These are phyloP conservation scores for Pugionium cornutum DNA, from an alignment of 345 rosid genomes.

Conservation along the genomic window DNA sequence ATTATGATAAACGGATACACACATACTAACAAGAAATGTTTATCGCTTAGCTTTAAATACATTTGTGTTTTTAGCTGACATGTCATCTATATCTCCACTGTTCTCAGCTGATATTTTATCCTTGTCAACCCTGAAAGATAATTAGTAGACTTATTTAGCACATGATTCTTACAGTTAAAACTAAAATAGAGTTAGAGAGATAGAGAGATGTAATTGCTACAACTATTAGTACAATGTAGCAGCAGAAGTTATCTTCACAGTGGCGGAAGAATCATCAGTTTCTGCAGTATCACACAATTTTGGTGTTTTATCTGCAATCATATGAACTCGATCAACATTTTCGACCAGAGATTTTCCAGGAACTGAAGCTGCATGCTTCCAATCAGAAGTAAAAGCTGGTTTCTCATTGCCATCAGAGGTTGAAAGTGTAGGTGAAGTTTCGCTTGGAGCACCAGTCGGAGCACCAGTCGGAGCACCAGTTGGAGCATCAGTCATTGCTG, in stretches of 20 bases:
- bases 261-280: conserved; percentile 50
- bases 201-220: conserved; percentile 19
- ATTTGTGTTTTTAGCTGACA: conserved; percentile 16
- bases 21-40: conserved; percentile 22
- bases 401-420: conserved; percentile 41
- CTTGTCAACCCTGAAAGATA: conserved; percentile 31
- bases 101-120: conserved; percentile 24
- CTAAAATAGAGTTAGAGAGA: background rate
- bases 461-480: conserved; percentile 41
- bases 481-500: conserved; percentile 44
- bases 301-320: conserved; percentile 34
- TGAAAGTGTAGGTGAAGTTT: conserved; percentile 50
- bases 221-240: conserved; percentile 52
- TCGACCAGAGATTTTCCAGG: conserved; percentile 39
- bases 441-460: conserved; percentile 55
- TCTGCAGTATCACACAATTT: conserved; percentile 41
- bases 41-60: conserved; percentile 29
- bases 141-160: conserved; percentile 29
- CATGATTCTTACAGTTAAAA: conserved; percentile 20
- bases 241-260: conserved; percentile 36
- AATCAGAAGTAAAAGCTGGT: conserved; percentile 45
- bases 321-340: conserved; percentile 47
- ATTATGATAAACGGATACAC: conserved; percentile 22
- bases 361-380: conserved; percentile 40
- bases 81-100: conserved; percentile 23